phyloP scores from a whole-genome alignment of 257 asterid genomes.

The Striga asiatica region DNA sequence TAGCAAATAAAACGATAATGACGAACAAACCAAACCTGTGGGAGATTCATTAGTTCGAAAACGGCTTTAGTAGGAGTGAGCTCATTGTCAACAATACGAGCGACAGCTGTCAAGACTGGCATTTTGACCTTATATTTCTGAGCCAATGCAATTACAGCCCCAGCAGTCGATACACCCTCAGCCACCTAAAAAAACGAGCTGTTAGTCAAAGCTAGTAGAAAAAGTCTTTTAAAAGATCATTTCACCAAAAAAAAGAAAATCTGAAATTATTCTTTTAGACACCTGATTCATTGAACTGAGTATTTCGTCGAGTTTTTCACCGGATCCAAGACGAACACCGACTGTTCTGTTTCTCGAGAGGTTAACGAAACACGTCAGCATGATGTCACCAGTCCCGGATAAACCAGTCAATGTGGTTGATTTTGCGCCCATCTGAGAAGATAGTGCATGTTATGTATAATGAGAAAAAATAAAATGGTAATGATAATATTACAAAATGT shows the following conservation, averaged over 20 bases:
- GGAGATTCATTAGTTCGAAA: slow-evolving; percentile 81
- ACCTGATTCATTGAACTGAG: slow-evolving; percentile 84
- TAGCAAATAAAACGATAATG: not conserved
- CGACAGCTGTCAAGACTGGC: slow-evolving; percentile 94
- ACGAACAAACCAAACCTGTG: slow-evolving; percentile 57
- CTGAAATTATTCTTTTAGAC: too few relatives aligned
- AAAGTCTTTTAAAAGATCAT: not conserved
- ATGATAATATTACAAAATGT: not conserved
- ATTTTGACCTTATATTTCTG: slow-evolving; percentile 79
- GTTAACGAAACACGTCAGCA: slow-evolving; percentile 90
- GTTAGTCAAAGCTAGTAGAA: too few relatives aligned
- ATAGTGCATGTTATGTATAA: slow-evolving; percentile 10
- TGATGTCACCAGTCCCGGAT: slow-evolving; percentile 86
- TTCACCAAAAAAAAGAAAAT: not conserved
- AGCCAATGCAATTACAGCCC: slow-evolving; percentile 85
- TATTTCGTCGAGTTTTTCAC: slow-evolving; percentile 84
- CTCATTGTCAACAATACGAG: slow-evolving; percentile 75
- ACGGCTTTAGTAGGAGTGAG: slow-evolving; percentile 83
- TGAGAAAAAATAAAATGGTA: not conserved
- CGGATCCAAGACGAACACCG: slow-evolving; percentile 94
- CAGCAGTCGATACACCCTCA: slow-evolving; percentile 88
- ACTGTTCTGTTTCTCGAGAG: slow-evolving; percentile 92
- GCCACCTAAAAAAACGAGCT: slow-evolving; percentile 46
- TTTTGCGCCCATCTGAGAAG: slow-evolving; percentile 84
- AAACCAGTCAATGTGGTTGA: slow-evolving; percentile 80